Conservation (phyloP, 179 eudicot species). For the Silene vulgaris region DNA sequence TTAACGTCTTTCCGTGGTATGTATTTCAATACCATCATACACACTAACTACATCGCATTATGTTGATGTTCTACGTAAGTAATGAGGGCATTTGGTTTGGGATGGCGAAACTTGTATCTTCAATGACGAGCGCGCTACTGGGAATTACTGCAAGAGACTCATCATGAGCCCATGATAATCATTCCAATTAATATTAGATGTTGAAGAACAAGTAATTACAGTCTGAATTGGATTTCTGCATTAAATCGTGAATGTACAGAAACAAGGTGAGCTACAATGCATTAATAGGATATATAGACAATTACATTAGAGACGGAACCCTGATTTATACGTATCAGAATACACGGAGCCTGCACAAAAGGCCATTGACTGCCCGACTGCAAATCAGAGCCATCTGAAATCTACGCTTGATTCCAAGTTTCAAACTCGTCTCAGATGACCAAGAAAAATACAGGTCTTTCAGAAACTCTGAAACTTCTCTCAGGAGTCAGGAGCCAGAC, state of each 20-base stretch:
- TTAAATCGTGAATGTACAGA: constrained; percentile 33
- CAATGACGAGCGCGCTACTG: too few species aligned
- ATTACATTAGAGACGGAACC: constrained; percentile 29
- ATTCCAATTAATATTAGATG: constrained; percentile 19
- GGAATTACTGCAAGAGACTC: neutral
- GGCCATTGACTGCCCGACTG: neutral
- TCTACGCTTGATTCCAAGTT: constrained; percentile 15
- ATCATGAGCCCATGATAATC: neutral
- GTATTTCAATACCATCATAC: too few species aligned
- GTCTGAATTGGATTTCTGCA: constrained; percentile 34
- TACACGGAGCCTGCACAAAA: neutral
- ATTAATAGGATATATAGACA: constrained; percentile 26
- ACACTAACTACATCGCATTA: too few species aligned
- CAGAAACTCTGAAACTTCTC: constrained; percentile 25
- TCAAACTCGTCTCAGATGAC: constrained; percentile 24
- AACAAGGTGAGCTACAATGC: constrained; percentile 24
- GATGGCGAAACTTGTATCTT: too few species aligned
- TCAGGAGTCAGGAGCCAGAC: constrained; percentile 10
- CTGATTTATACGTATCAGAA: constrained; percentile 20
- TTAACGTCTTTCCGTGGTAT: too few species aligned
- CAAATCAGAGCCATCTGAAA: constrained; percentile 21
- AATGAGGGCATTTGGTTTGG: too few species aligned
- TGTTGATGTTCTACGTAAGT: too few species aligned
- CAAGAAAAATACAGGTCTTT: constrained; percentile 31
- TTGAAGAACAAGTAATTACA: constrained; percentile 8